Conservation (phyloP, 306 rosid genomes). For the Gastrolobium villosum region DNA sequence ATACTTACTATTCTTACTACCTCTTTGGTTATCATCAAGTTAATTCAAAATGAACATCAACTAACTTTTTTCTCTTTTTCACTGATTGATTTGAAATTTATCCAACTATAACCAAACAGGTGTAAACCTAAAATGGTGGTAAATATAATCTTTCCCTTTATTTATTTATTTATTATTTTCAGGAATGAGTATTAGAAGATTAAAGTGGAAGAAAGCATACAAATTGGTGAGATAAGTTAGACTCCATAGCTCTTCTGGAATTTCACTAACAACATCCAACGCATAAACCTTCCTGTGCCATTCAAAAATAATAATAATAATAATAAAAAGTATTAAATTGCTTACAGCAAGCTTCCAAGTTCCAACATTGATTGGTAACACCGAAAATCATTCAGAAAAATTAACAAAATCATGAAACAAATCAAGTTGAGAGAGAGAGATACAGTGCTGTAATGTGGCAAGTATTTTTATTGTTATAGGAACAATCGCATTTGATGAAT, state of each 20-base stretch:
- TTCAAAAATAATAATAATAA: background rate
- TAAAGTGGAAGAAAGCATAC: constrained; percentile 57
- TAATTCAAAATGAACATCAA: too few relatives aligned
- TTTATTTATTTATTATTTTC: background rate
- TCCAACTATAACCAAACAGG: too few relatives aligned
- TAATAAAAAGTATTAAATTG: background rate
- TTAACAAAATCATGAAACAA: background rate
- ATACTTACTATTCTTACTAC: too few relatives aligned
- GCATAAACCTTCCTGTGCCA: constrained; percentile 70
- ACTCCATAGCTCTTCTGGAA: constrained; percentile 84
- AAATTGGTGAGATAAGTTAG: constrained; percentile 67
- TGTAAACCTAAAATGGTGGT: too few relatives aligned
- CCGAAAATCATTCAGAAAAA: background rate
- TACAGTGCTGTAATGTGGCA: constrained; percentile 80
- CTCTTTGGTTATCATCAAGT: too few relatives aligned
- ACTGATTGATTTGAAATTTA: too few relatives aligned
- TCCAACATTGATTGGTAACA: constrained; percentile 3
- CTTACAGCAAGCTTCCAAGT: constrained; percentile 2
- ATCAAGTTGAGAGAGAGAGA: background rate
- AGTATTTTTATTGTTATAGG: constrained; percentile 44
- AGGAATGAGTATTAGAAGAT: background rate
- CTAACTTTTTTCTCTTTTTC: too few relatives aligned
- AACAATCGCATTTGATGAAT: constrained; percentile 75
- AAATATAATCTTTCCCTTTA: too few relatives aligned
- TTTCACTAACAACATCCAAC: constrained; percentile 55